A percentile compares a stretch with the other conserved stretches of the same genome.
Conservation (phyloP, 129 eudicot species). For the Saussurea involucrata region DNA sequence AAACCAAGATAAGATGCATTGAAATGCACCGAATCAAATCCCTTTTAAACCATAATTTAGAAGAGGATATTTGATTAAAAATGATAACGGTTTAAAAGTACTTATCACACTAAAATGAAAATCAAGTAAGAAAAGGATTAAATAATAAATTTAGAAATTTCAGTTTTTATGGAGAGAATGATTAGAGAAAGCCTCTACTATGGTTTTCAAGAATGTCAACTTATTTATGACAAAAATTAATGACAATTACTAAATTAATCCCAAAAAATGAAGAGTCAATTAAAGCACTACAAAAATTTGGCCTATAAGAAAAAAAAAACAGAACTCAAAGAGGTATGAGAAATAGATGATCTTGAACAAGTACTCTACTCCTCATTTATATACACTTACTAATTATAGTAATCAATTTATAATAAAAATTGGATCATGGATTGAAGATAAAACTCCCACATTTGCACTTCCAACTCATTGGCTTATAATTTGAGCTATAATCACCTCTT, state of each 20-base stretch:
- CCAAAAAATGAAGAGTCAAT: neutral
- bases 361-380: constrained; percentile 17
- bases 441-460: constrained; percentile 83
- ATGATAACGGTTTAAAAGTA: too few relatives aligned
- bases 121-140: neutral
- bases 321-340: constrained; percentile 1
- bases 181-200: neutral
- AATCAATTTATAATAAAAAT: neutral
- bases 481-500: constrained; percentile 56
- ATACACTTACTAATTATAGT: constrained; percentile 23
- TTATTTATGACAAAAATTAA: constrained; percentile 19
- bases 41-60: too few relatives aligned
- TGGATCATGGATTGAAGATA: constrained; percentile 70
- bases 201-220: constrained; percentile 14
- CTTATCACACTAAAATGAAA: neutral
- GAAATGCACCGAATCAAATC: too few relatives aligned
- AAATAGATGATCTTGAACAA: neutral
- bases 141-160: too few relatives aligned
- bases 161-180: neutral
- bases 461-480: constrained; percentile 92
- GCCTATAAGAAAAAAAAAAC: constrained; percentile 25
- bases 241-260: neutral
- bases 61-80: too few relatives aligned
- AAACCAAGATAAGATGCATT: too few relatives aligned
- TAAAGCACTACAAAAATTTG: constrained; percentile 20